These are phyloP conservation scores for Colletotrichum lupini DNA, from an alignment of 2,329 filamentous ascomycete species.

Conservation along the genomic window DNA sequence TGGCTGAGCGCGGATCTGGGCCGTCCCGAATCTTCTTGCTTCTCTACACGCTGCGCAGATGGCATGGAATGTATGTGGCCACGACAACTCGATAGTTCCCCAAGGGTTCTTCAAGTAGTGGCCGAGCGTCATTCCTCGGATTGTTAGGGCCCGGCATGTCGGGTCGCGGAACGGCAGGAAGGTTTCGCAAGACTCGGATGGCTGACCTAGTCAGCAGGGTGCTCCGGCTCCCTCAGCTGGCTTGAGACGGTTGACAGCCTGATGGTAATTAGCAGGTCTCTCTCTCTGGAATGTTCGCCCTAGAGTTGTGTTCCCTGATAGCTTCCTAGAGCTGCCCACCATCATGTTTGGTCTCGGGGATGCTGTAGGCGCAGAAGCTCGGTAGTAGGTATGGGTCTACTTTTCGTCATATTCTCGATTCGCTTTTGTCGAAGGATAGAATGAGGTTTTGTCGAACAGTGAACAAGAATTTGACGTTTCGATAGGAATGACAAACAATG, in stretches of 20 bases:
- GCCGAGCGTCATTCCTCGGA: not conserved
- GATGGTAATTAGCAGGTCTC: not conserved
- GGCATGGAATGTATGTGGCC: not conserved
- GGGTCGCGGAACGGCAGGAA: slow-evolving; percentile 2
- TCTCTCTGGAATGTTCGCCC: not conserved
- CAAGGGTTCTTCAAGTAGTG: not conserved
- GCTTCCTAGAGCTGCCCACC: not conserved
- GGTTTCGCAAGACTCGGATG: not conserved
- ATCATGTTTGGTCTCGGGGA: not conserved
- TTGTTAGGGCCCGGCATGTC: slow-evolving; percentile 1
- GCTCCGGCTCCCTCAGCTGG: not conserved
- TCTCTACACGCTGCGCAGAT: not conserved
- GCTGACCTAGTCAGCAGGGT: not conserved
- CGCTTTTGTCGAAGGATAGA: not conserved
- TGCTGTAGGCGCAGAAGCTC: no score
- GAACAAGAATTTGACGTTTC: not conserved
- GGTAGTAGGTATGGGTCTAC: not conserved
- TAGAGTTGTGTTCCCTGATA: not conserved
- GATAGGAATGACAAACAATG: slow-evolving; percentile 1
- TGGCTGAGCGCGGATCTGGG: not conserved
- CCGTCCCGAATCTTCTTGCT: not conserved
- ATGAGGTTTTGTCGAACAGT: not conserved
- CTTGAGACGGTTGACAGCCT: not conserved
- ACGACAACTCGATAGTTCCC: not conserved
- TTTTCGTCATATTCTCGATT: not conserved